Evolutionary conservation across 306 rosid species (phyloP).

Genomic region (Vicia faba): DNA sequence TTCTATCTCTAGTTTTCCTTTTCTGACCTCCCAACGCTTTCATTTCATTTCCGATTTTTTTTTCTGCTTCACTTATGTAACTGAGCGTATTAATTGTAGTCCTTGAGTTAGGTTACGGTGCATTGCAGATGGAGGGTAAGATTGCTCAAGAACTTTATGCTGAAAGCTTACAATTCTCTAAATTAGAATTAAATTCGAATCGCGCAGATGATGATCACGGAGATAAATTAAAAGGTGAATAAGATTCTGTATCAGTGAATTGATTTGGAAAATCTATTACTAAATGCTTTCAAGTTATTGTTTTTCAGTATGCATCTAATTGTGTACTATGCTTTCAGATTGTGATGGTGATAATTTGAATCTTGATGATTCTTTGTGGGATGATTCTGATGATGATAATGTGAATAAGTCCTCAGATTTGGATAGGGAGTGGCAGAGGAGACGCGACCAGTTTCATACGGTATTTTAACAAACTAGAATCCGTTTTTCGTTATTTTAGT

Average conservation of each 20-base stretch:
- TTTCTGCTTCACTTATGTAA: background rate
- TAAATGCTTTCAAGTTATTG: constrained; percentile 7
- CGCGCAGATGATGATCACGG: constrained; percentile 24
- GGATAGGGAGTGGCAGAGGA: constrained; percentile 75
- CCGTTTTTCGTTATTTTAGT: constrained; percentile 19
- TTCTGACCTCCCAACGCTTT: background rate
- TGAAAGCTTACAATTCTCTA: constrained; percentile 57
- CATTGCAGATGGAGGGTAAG: constrained; percentile 62
- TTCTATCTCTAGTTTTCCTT: too few species aligned
- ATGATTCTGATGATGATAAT: constrained; percentile 51
- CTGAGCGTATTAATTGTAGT: background rate
- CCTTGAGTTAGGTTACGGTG: background rate
- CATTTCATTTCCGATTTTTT: background rate
- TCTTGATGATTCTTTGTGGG: constrained; percentile 48
- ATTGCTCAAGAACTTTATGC: constrained; percentile 78
- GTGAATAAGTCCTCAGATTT: constrained; percentile 51
- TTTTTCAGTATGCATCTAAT: constrained; percentile 17
- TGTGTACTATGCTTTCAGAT: constrained; percentile 43
- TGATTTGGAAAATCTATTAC: constrained; percentile 16
- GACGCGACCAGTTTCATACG: constrained; percentile 71
- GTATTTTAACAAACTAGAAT: constrained; percentile 40
- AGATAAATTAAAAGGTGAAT: constrained; percentile 47
- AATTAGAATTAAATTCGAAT: constrained; percentile 43
- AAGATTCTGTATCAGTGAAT: constrained; percentile 14
- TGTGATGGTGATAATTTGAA: constrained; percentile 45